A percentile compares a stretch with the other conserved stretches of the same genome.
These are phyloP conservation scores for Scheffersomyces segobiensis DNA, from an alignment of 1,139 yeast species.

Conservation along the genomic window DNA sequence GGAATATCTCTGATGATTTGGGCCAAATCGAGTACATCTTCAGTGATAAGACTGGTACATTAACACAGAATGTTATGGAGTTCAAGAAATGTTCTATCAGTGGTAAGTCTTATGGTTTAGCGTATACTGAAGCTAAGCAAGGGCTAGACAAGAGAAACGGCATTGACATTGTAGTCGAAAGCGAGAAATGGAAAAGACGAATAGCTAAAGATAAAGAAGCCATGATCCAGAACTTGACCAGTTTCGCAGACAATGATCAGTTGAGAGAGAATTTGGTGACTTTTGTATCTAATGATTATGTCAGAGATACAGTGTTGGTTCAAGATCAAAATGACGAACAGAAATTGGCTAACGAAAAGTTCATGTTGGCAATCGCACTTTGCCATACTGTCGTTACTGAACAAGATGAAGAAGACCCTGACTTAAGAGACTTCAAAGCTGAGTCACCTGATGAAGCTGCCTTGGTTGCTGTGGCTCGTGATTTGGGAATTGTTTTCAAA, in stretches of 20 bases:
- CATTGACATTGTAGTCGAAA: constrained; percentile 70
- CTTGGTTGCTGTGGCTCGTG: constrained; percentile 89
- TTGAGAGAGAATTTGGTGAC: constrained; percentile 68
- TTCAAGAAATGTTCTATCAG: constrained; percentile 89
- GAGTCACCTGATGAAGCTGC: constrained; percentile 99
- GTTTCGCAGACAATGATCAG: constrained; percentile 53
- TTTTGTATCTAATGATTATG: constrained; percentile 69
- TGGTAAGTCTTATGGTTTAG: constrained; percentile 88
- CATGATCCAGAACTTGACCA: constrained; percentile 61
- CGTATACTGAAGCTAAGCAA: constrained; percentile 93
- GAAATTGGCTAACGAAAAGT: constrained; percentile 65
- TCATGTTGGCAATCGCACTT: constrained; percentile 84
- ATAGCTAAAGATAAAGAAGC: constrained; percentile 62
- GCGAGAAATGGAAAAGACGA: constrained; percentile 57
- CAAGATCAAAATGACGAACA: constrained; percentile 50
- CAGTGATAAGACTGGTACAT: constrained; percentile 95
- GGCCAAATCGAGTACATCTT: constrained; percentile 96
- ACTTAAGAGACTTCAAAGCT: constrained; percentile 67
- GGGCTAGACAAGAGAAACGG: constrained; percentile 91
- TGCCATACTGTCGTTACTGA: constrained; percentile 94
- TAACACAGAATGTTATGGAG: constrained; percentile 97
- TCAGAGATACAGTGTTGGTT: constrained; percentile 34
- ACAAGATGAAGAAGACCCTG: constrained; percentile 56
- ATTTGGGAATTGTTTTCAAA: constrained; percentile 80
- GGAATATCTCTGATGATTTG: constrained; percentile 96